Conservation (phyloP, 306 rosid genomes). For the Trifolium fragiferum region DNA sequence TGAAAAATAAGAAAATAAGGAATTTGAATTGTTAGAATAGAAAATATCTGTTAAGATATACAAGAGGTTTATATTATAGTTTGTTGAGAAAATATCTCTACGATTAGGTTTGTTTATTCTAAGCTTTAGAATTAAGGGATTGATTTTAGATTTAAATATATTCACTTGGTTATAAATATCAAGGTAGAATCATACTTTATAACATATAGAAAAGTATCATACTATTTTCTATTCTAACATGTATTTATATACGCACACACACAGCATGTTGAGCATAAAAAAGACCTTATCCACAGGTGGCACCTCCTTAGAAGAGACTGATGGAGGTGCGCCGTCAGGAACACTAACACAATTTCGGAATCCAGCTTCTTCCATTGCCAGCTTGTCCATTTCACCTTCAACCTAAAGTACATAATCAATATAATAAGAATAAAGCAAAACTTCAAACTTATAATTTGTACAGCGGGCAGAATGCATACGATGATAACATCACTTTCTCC, state of each 20-base stretch:
- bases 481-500: constrained; percentile 79
- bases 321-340: constrained; percentile 95
- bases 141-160: too few species aligned
- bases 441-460: constrained; percentile 12
- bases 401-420: constrained; percentile 60
- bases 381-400: constrained; percentile 98
- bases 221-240: too few species aligned
- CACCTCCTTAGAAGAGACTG: constrained; percentile 68
- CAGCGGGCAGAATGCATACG: constrained; percentile 56
- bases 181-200: too few species aligned
- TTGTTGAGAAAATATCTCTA: too few species aligned
- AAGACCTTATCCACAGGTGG: constrained; percentile 78
- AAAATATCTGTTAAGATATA: too few species aligned
- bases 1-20: constrained; percentile 19
- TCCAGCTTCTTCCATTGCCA: constrained; percentile 99
- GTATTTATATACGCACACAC: not conserved
- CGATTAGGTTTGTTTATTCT: too few species aligned
- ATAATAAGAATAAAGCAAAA: constrained; percentile 33
- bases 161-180: too few species aligned
- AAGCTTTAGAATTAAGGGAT: too few species aligned
- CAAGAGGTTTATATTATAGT: too few species aligned
- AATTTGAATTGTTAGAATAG: too few species aligned
- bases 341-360: constrained; percentile 88
- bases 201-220: too few species aligned
- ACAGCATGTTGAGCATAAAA: constrained; percentile 32